phyloP scores from a whole-genome alignment of 2,329 filamentous ascomycete species.

The Paracamarosporium sp. region DNA sequence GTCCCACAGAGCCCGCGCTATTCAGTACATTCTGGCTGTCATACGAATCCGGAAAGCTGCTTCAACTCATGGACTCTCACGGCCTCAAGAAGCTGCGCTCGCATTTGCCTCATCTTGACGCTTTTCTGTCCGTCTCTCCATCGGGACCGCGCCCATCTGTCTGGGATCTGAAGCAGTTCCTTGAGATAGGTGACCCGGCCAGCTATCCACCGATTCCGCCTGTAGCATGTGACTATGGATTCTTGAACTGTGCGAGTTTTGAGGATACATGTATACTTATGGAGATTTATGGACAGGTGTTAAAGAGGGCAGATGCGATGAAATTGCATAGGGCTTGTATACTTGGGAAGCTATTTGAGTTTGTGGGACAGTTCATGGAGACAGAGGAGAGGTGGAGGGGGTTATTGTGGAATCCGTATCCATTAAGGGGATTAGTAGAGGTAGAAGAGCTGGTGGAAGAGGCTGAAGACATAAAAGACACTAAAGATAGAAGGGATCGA shows the following conservation, averaged over 20 bases:
- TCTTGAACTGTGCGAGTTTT: slow-evolving; percentile 31
- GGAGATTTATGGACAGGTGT: slow-evolving; percentile 33
- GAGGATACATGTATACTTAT: slow-evolving; percentile 33
- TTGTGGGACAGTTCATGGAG: slow-evolving; percentile 19
- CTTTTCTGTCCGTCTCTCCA: slow-evolving; percentile 22
- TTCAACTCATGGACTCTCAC: slow-evolving; percentile 35
- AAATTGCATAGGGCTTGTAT: slow-evolving; percentile 34
- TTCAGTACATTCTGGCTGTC: slow-evolving; percentile 38
- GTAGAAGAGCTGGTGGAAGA: too few relatives aligned
- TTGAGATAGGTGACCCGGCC: slow-evolving; percentile 24
- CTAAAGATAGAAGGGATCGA: too few relatives aligned
- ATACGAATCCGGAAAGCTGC: slow-evolving; percentile 28
- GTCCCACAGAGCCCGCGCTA: too few relatives aligned
- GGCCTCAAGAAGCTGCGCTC: slow-evolving; percentile 23
- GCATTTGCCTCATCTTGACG: slow-evolving; percentile 21
- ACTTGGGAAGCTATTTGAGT: slow-evolving; percentile 26
- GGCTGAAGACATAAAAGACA: too few relatives aligned
- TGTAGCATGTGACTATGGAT: slow-evolving; percentile 31
- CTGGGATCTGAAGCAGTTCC: slow-evolving; percentile 36
- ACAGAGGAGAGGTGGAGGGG: slow-evolving; percentile 24
- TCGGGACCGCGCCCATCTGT: slow-evolving; percentile 25
- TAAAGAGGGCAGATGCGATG: slow-evolving; percentile 24
- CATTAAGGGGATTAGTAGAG: too few relatives aligned
- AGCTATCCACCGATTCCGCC: slow-evolving; percentile 17
- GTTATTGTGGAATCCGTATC: slow-evolving; percentile 33